These are phyloP conservation scores for Pneumocystis sp. DNA, from an alignment of 1,139 yeast species.

Conservation along the genomic window DNA sequence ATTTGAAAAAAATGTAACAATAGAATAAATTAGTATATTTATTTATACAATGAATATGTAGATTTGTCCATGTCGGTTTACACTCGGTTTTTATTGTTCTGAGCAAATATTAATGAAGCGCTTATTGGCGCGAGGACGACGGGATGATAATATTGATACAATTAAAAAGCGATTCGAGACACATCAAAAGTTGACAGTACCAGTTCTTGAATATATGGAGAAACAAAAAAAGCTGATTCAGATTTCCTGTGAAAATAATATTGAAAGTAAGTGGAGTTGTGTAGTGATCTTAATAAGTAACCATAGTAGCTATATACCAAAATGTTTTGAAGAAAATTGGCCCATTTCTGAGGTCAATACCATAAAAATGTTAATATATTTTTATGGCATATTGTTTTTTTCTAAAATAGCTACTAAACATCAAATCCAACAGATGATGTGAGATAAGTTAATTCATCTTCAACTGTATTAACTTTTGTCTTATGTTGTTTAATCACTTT, in stretches of 20 bases:
- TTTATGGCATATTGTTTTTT: background rate
- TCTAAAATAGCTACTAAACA: background rate
- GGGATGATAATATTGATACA: slow-evolving; percentile 84
- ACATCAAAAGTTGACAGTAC: slow-evolving; percentile 82
- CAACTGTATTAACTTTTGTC: background rate
- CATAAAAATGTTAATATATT: background rate
- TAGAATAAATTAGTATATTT: background rate
- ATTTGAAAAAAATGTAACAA: slow-evolving; percentile 69
- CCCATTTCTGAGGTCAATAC: background rate
- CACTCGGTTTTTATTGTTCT: slow-evolving; percentile 87
- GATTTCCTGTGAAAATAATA: slow-evolving; percentile 64
- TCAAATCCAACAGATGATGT: background rate
- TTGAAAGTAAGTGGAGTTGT: slow-evolving; percentile 31
- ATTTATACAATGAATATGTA: background rate
- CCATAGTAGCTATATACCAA: background rate
- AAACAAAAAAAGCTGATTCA: slow-evolving; percentile 62
- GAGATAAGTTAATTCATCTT: background rate
- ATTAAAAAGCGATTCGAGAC: slow-evolving; percentile 78
- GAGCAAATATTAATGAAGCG: slow-evolving; percentile 77
- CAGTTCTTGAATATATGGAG: slow-evolving; percentile 77
- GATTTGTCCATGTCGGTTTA: slow-evolving; percentile 42
- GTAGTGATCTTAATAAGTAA: background rate
- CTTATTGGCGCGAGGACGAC: slow-evolving; percentile 75
- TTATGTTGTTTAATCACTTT: slow-evolving; percentile 16
- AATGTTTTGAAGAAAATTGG: background rate